A percentile compares a stretch with the other conserved stretches of the same genome.
These are phyloP conservation scores for Hygrocybe punicea DNA, from an alignment of 768 basidiomycete genomes.

Conservation along the genomic window DNA sequence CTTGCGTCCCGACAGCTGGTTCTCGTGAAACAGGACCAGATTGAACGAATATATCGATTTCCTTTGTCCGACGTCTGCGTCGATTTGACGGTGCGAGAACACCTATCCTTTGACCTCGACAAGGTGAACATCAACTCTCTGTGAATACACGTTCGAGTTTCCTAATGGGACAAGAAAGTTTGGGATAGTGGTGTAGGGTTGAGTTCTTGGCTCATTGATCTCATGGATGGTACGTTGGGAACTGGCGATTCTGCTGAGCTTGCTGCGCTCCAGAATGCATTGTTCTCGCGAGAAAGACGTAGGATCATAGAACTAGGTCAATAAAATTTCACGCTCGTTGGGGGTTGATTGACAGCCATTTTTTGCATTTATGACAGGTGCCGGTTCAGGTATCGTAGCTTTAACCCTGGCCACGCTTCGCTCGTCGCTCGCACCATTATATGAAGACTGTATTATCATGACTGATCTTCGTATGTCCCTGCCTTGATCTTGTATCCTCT, in stretches of 20 bases:
- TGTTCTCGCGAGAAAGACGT: constrained; percentile 41
- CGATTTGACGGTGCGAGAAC: constrained; percentile 59
- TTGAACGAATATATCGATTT: constrained; percentile 54
- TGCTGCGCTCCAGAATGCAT: constrained; percentile 26
- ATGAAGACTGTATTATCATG: constrained; percentile 42
- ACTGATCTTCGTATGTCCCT: constrained; percentile 70
- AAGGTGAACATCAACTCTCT: constrained; percentile 52
- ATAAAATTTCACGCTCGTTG: constrained; percentile 11
- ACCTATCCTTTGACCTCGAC: constrained; percentile 88
- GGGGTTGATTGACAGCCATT: too few relatives aligned
- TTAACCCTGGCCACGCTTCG: constrained; percentile 60
- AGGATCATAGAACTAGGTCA: constrained; percentile 70
- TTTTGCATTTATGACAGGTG: constrained; percentile 45
- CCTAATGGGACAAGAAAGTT: constrained; percentile 63
- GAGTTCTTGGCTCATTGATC: constrained; percentile 66
- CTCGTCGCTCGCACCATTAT: constrained; percentile 26
- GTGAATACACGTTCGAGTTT: constrained; percentile 18
- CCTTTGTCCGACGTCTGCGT: constrained; percentile 12
- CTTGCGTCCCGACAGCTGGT: constrained; percentile 26
- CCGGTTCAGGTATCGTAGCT: constrained; percentile 82
- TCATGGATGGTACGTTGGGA: constrained; percentile 14
- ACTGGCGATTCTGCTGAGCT: background rate
- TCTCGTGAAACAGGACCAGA: constrained; percentile 61
- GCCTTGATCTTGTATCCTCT: background rate
- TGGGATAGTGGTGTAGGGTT: constrained; percentile 94